These are phyloP conservation scores for Aspergillus fumigatus DNA, from an alignment of 2,329 filamentous ascomycete genomes.

Conservation along the genomic window DNA sequence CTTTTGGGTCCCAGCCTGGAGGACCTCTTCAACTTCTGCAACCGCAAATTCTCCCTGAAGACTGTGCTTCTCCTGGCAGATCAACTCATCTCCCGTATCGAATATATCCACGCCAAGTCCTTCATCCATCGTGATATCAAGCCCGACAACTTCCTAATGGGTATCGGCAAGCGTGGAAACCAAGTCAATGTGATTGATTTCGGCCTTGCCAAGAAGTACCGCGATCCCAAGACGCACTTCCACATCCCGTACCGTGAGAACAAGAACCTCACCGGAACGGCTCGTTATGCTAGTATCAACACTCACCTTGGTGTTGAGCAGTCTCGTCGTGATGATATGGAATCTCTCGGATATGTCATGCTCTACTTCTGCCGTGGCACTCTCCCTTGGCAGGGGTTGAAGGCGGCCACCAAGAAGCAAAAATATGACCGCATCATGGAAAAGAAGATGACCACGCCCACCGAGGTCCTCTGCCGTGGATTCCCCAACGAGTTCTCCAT, in stretches of 20 bases:
- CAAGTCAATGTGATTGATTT: conserved; percentile 99
- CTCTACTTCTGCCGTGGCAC: conserved; percentile 99
- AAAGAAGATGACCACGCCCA: conserved; percentile 99
- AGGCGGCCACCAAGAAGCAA: conserved; percentile 99
- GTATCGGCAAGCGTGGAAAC: conserved; percentile 97
- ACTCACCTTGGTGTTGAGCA: conserved; percentile 98
- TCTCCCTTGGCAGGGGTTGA: conserved; percentile 96
- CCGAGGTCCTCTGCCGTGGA: conserved; percentile 95
- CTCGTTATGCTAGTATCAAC: conserved; percentile 98
- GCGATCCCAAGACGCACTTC: conserved; percentile 99
- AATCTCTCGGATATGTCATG: conserved; percentile 98
- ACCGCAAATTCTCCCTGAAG: conserved; percentile 99
- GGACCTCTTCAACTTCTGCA: conserved; percentile 99
- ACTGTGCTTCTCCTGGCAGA: conserved; percentile 94
- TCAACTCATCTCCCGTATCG: conserved; percentile 97
- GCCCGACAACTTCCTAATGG: conserved; percentile 99
- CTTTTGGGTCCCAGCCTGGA: conserved; percentile 92
- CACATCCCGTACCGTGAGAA: conserved; percentile 99
- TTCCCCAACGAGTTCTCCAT: conserved; percentile 99
- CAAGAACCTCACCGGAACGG: conserved; percentile 99
- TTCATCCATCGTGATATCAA: conserved; percentile 99
- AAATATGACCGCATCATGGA: conserved; percentile 99
- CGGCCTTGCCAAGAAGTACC: conserved; percentile 98
- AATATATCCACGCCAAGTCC: conserved; percentile 99
- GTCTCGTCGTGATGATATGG: conserved; percentile 98